These are phyloP conservation scores for Rhizopogon salebrosus DNA, from an alignment of 768 basidiomycete genomes.

Conservation along the genomic window DNA sequence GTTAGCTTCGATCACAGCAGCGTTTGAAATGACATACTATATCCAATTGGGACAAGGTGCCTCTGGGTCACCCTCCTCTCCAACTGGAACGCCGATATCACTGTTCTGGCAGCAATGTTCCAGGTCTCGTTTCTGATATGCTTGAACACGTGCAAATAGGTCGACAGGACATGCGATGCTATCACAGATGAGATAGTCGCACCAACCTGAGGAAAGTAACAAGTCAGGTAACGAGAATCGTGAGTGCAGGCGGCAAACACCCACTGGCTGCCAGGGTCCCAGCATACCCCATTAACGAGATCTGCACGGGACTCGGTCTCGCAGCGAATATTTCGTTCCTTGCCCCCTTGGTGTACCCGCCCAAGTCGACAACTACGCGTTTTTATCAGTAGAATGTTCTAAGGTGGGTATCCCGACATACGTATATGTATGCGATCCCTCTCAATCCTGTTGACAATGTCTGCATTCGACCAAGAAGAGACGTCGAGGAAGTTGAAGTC, in stretches of 20 bases:
- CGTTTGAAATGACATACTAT: conserved; percentile 31
- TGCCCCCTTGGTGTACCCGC: conserved; percentile 49
- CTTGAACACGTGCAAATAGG: conserved; percentile 28
- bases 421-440: conserved; percentile 43
- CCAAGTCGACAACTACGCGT: conserved; percentile 37
- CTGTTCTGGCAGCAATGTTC: background rate
- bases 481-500: conserved; percentile 37
- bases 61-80: conserved; percentile 39
- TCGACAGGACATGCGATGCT: conserved; percentile 38
- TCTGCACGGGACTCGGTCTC: conserved; percentile 42
- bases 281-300: conserved; percentile 47
- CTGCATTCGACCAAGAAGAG: conserved; percentile 30
- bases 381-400: background rate
- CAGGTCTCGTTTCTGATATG: conserved; percentile 11
- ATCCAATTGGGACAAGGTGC: conserved; percentile 32
- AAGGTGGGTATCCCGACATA: conserved; percentile 15
- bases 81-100: conserved; percentile 28
- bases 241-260: conserved; percentile 3
- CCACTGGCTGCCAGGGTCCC: conserved; percentile 38
- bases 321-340: conserved; percentile 49
- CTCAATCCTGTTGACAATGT: conserved; percentile 34
- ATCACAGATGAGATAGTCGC: conserved; percentile 44
- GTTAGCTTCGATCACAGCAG: conserved; percentile 4
- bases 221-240: background rate
- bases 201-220: conserved; percentile 31